A percentile compares a stretch with the other conserved stretches of the same genome.
These are phyloP conservation scores for Blepharisma japonicum DNA, from an alignment of 73 alveolate genomes.

Conservation along the genomic window DNA sequence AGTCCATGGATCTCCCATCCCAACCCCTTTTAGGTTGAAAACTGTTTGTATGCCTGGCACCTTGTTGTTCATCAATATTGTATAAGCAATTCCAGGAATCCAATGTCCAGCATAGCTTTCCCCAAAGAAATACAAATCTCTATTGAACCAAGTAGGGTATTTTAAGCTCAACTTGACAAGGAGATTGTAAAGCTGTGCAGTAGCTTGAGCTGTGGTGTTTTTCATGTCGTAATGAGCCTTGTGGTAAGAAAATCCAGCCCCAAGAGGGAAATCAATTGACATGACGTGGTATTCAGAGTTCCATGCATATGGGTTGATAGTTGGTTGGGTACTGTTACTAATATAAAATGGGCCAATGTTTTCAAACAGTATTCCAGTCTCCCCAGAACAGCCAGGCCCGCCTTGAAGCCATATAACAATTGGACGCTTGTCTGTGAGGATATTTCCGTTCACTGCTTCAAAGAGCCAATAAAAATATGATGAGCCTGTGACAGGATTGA, in stretches of 20 bases:
- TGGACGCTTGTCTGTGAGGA: constrained; percentile 43
- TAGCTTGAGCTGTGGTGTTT: constrained; percentile 5
- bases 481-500: constrained; percentile 29
- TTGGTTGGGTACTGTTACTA: constrained; percentile 5
- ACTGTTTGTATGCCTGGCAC: not conserved
- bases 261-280: constrained; percentile 55
- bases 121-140: constrained; percentile 72
- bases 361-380: constrained; percentile 60
- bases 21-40: constrained; percentile 50
- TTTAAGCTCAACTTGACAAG: constrained; percentile 48
- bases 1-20: constrained; percentile 65
- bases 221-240: not conserved
- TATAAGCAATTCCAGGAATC: constrained; percentile 64
- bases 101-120: constrained; percentile 88
- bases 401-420: constrained; percentile 80
- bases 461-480: constrained; percentile 26
- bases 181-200: constrained; percentile 28
- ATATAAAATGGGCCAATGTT: constrained; percentile 63
- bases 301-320: not conserved
- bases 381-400: constrained; percentile 87
- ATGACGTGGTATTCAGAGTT: constrained; percentile 52
- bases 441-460: constrained; percentile 9
- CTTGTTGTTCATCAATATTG: constrained; percentile 38
- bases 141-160: constrained; percentile 58
- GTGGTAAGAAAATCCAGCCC: constrained; percentile 50